Evolutionary conservation across 108 stramenopile species (phyloP), one percentile per base, ranked within the genome.

Genomic region (Hondaea fermentalgiana): DNA sequence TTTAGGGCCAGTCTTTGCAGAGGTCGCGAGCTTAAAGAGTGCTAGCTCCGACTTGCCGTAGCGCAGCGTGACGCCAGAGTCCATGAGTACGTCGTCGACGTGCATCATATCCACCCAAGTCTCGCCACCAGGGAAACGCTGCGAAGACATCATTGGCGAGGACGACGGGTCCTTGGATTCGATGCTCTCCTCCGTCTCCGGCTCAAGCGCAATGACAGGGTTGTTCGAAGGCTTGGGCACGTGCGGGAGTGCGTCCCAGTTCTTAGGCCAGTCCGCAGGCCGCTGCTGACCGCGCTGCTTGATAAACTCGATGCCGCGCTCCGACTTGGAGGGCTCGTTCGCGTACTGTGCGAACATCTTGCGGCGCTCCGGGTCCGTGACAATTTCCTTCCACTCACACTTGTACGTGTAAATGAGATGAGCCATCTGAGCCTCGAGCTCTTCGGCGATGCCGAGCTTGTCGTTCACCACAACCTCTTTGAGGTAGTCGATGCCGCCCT

Each of bases 311-410:
- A 97, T 95, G 95, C 95, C 96, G 44, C 94, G 93, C 19, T 97
- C 94, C 88, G 95, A 95, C 23, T 90, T 72, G 76, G 95, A 93
- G 69, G 83, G 94, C 87, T 96, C 91, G 90, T 97, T 97, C 43
- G 94, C 96, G 88, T 97, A 97, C 90, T 97, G 97, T 72, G 94
- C 92, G 92, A 97, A 97, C 83, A 94, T 90, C 45, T 93, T 92
- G 29, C 96, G 92, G 43, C 92, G 90, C 72, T 94, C 93, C 2
- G 96, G 96, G 72, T 96, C 91, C 87, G 95, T 94, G 76, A 96
- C 95, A 87, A 97, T 96, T 88, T 96, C 96, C 21, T 96, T 96
- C 97, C 96, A 97, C 91, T 97, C 97, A 90, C 97, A 96, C 87
- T 97, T 96, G 92, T 97, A 97, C 6, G 96, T 97, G 87, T 97